Evolutionary conservation across 2,329 filamentous ascomycete species (phyloP).

Genomic region (Paraphaeosphaeria sporulosa): DNA sequence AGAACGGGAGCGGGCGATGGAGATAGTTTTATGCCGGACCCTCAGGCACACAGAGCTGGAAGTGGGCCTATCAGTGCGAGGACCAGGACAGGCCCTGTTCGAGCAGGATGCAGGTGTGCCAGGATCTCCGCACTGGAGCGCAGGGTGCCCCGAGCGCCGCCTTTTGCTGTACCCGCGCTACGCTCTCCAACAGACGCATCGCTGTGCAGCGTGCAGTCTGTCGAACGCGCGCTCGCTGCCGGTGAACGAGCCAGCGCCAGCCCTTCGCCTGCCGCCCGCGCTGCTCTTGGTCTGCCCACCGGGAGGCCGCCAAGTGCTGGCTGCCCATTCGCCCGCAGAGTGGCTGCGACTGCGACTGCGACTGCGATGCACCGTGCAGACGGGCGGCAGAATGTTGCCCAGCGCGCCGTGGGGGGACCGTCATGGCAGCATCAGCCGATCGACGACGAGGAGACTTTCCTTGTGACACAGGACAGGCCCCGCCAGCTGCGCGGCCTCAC

Average conservation of each 20-base stretch:
- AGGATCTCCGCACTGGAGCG: conserved; percentile 30
- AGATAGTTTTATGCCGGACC: conserved; percentile 26
- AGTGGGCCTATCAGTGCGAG: conserved; percentile 19
- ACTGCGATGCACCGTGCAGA: too few relatives aligned
- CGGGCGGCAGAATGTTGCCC: background rate
- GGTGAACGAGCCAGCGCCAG: background rate
- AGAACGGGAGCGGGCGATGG: conserved; percentile 27
- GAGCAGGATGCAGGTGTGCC: conserved; percentile 7
- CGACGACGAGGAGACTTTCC: conserved; percentile 11
- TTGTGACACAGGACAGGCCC: conserved; percentile 23
- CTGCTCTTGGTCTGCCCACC: too few relatives aligned
- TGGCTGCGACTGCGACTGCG: background rate
- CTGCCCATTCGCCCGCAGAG: conserved; percentile 1
- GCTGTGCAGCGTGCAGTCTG: conserved; percentile 23
- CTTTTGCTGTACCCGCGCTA: conserved; percentile 17
- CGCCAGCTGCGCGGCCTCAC: conserved; percentile 26
- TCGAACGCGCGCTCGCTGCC: conserved; percentile 22
- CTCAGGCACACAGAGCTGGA: conserved; percentile 25
- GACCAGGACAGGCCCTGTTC: conserved; percentile 12
- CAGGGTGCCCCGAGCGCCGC: conserved; percentile 10
- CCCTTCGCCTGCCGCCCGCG: background rate
- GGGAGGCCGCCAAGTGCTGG: background rate
- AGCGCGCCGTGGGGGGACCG: background rate
- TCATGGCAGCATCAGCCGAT: conserved; percentile 17
- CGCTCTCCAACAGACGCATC: conserved; percentile 10